Conservation (phyloP, 1,284 basidiomycete species). For the Ustilago trichophora region DNA sequence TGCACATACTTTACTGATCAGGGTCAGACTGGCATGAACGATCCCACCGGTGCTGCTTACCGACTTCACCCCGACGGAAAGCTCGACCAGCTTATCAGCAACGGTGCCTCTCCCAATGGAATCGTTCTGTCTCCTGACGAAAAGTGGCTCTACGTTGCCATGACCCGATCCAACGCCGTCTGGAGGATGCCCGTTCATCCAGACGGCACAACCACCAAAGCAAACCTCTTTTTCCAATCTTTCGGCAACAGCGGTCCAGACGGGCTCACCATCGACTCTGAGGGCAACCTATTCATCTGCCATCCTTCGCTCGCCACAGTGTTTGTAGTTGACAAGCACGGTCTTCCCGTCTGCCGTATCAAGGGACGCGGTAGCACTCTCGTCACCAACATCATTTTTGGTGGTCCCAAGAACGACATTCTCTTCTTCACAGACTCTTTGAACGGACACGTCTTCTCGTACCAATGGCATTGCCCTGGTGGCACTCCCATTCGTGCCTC, state of each 20-base stretch:
- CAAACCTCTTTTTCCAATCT: conserved; percentile 9
- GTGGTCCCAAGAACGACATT: conserved; percentile 2
- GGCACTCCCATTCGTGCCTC: conserved; percentile 2
- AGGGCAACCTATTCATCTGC: conserved; percentile 7
- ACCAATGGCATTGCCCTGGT: conserved; percentile 7
- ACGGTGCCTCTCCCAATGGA: conserved; percentile 3
- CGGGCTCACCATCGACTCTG: conserved; percentile 1
- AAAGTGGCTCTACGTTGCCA: conserved; percentile 5
- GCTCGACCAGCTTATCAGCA: conserved; percentile 1
- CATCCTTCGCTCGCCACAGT: conserved; percentile 5
- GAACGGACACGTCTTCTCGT: conserved; percentile 1
- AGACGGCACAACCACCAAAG: conserved; percentile 7
- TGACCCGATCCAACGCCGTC: conserved; percentile 4
- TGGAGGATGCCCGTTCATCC: conserved; percentile 6
- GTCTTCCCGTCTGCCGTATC: conserved; percentile 3
- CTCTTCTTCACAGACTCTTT: conserved; percentile 2
- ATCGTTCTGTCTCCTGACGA: conserved; percentile 3
- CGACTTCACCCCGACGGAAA: conserved; percentile 2
- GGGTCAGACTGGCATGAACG: conserved; percentile 3
- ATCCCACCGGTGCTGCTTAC: conserved; percentile 3
- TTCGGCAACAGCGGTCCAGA: conserved; percentile 9
- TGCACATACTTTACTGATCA: conserved; percentile 6
- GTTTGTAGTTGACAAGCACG: conserved; percentile 7
- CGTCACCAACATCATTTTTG: conserved; percentile 1
- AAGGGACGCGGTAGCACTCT: conserved; percentile 1